Percentiles rank a stretch among this genome's conserved stretches.
phyloP scores from a whole-genome alignment of 352 stramenopile genomes.

The Blastocystis sp. region DNA sequence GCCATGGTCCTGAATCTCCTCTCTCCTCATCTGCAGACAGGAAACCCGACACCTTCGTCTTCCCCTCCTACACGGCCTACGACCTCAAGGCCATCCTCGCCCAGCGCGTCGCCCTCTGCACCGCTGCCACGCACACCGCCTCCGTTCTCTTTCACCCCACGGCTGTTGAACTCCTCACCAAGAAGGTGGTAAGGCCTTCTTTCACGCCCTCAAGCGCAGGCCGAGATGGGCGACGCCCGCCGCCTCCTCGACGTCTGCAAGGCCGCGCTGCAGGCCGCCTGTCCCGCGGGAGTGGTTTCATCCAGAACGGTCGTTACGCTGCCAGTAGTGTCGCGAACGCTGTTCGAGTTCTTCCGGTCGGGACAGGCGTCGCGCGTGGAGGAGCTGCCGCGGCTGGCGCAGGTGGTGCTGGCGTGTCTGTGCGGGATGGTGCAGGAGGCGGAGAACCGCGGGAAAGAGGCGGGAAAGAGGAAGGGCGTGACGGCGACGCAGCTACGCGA shows the following conservation, averaged over 20 bases:
- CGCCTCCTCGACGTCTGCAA: constrained; percentile 60
- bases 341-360: constrained; percentile 48
- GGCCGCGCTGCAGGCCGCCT: constrained; percentile 6
- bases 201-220: neutral
- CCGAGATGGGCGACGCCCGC: constrained; percentile 47
- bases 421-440: constrained; percentile 22
- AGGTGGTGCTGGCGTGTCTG: constrained; percentile 54
- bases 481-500: neutral
- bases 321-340: constrained; percentile 5
- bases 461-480: neutral
- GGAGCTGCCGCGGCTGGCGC: constrained; percentile 7
- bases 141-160: neutral
- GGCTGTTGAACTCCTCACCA: constrained; percentile 15
- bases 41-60: constrained; percentile 40
- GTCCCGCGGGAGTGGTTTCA: neutral
- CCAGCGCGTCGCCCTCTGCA: constrained; percentile 30
- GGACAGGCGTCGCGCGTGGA: neutral
- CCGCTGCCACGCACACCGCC: neutral
- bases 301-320: neutral
- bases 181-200: constrained; percentile 21
- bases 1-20: neutral
- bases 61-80: constrained; percentile 25
- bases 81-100: neutral
- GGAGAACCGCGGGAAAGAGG: neutral
- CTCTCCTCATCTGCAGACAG: neutral